Base-by-base conservation (phyloP, 2,329 filamentous ascomycete genomes). In the Sporothrix luriei region DNA sequence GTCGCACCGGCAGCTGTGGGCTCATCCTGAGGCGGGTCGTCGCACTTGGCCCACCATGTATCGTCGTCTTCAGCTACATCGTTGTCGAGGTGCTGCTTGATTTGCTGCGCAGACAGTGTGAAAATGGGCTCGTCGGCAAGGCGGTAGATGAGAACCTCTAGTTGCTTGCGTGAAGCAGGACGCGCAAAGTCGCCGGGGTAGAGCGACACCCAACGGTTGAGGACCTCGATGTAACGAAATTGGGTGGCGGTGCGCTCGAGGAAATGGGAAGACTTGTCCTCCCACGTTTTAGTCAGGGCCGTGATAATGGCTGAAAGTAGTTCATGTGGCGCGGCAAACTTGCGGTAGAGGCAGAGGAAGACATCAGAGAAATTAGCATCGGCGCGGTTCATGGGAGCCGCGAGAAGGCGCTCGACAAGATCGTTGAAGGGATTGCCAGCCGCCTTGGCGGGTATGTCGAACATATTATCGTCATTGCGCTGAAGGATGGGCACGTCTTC, bases 121-220 rank as follows among this genome's bases (percentile, higher is more conserved):
- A 96, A 97, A 66, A 96, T 91, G 11, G 92, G 89, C 73, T 92
- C 91, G 5, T 85, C 86, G 26, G 91, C 86, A n/a, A 98, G 82
- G 52, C 89, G 86, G 21, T 83, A 80, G 48, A 97, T 90, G 75
- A 99, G 95, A 29, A 88, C 88, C 65, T 90, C 87, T 51, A 97
- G 82, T 43, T 87, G 88, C 73, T 86, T 87, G 73, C 89, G 88
- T 1, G 93, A 96, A 26, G 85, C 85, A 1, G 90, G 86, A 72
- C 91, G 89, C 0, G 93, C 93, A 82, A 98, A 97, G 78, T 99
- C 95, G 19, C 93, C 94, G 0, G 95, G 94, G 78, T 98, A 98
- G 55, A 90, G 83, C 19, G 90, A 89, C 1, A 97, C 90, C 95
- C 95, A 99, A 77, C 92, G 91, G 5, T 93, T 92, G 70, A 98